phyloP scores from a whole-genome alignment of 352 stramenopile species.

The Peronospora destructor region DNA sequence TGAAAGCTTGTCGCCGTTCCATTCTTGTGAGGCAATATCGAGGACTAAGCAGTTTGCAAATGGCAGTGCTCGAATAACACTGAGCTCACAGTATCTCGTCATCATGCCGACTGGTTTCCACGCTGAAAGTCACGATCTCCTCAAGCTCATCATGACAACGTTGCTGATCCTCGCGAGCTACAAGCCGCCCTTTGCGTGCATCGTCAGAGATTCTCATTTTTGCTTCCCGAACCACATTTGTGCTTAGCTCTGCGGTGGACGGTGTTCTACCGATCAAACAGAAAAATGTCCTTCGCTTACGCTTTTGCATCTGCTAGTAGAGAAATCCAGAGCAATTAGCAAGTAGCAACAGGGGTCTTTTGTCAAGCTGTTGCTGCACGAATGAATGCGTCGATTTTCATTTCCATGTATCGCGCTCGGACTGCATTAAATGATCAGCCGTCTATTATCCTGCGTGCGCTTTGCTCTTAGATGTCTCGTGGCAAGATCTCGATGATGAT shows the following conservation, averaged over 20 bases:
- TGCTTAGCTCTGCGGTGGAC: not conserved
- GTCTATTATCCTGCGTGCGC: slow-evolving; percentile 4
- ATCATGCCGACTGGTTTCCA: slow-evolving; percentile 40
- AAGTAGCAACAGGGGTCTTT: slow-evolving; percentile 17
- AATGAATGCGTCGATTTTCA: not conserved
- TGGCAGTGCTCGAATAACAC: not conserved
- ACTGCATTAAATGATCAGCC: not conserved
- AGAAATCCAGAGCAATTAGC: slow-evolving; percentile 34
- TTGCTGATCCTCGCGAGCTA: slow-evolving; percentile 46
- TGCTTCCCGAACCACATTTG: slow-evolving; percentile 22
- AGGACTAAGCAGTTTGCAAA: not conserved
- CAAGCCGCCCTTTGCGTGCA: slow-evolving; percentile 50
- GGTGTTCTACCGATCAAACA: not conserved
- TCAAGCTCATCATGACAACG: slow-evolving; percentile 60
- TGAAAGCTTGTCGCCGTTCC: slow-evolving; percentile 31
- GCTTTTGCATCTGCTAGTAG: slow-evolving; percentile 30
- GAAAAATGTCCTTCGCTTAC: slow-evolving; percentile 22
- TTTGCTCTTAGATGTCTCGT: no score
- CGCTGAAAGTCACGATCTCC: slow-evolving; percentile 48
- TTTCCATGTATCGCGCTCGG: not conserved
- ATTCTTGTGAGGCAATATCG: not conserved
- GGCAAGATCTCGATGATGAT: no score
- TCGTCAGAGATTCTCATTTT: slow-evolving; percentile 52
- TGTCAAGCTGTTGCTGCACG: no score
- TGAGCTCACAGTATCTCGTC: slow-evolving; percentile 32